These are phyloP conservation scores for Ascomycota sp. DNA, from an alignment of 2,329 filamentous ascomycete species.

Conservation along the genomic window DNA sequence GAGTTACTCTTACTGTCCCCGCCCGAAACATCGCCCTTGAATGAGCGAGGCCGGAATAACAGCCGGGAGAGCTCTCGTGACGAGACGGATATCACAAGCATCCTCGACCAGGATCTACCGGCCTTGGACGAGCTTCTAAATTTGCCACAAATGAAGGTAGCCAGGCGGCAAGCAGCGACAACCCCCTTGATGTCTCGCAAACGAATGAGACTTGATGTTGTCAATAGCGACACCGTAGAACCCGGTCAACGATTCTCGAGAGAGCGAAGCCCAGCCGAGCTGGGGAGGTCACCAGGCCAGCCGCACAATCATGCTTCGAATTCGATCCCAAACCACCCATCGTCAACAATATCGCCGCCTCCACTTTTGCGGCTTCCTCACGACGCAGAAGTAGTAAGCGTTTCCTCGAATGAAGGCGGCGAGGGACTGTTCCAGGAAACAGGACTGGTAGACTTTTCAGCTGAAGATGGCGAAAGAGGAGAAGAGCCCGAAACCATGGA, in stretches of 20 bases:
- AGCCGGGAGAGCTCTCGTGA: conserved; percentile 14
- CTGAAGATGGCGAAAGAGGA: conserved; percentile 5
- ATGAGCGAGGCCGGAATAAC: conserved; percentile 8
- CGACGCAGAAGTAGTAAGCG: no score
- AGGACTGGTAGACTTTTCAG: conserved; percentile 7
- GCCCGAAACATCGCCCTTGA: conserved; percentile 8
- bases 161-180: conserved; percentile 8
- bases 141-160: background rate
- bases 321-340: no score
- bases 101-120: conserved; percentile 18
- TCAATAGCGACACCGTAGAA: conserved; percentile 13
- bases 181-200: conserved; percentile 10
- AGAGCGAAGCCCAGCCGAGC: background rate
- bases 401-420: no score
- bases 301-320: background rate
- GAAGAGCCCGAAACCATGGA: conserved; percentile 1
- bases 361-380: no score
- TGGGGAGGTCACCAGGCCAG: background rate
- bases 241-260: background rate
- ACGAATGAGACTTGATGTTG: conserved; percentile 9
- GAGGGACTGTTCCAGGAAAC: no score
- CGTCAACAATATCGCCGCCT: no score
- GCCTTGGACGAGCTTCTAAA: conserved; percentile 14
- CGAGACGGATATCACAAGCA: conserved; percentile 17
- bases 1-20: conserved; percentile 10